Percentiles rank a stretch among this genome's conserved stretches.
Conservation (phyloP, 257 asterid genomes). For the Fraxinus cuspidata region DNA sequence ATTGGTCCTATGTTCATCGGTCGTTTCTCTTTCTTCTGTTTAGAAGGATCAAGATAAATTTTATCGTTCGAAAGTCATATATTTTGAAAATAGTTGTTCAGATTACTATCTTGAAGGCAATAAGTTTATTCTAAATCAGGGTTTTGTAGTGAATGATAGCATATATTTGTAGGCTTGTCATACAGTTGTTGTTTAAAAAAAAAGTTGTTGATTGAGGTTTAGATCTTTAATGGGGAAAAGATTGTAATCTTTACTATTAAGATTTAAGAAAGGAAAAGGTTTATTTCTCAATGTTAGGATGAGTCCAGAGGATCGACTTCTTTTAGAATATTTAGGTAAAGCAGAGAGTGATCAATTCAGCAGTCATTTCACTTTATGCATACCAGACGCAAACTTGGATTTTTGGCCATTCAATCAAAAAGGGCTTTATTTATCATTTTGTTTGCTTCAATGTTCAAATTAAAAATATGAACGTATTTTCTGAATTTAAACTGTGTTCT, state of each 20-base stretch:
- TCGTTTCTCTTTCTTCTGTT: no score
- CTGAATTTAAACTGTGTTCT: not conserved
- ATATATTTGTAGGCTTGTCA: not conserved
- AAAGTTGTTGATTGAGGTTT: not conserved
- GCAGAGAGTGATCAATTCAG: not conserved
- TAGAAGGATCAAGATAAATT: no score
- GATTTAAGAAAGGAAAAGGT: not conserved
- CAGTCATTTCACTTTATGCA: not conserved
- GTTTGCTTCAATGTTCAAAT: not conserved
- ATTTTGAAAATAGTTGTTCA: not conserved
- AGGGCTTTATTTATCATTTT: not conserved
- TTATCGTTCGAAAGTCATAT: no score
- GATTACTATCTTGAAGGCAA: not conserved
- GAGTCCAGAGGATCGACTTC: not conserved
- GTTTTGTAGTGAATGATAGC: not conserved
- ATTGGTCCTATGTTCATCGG: not conserved
- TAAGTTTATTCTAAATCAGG: not conserved
- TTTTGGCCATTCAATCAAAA: not conserved
- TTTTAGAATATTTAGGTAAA: not conserved
- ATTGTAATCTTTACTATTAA: not conserved
- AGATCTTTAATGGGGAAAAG: not conserved
- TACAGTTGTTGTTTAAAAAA: not conserved
- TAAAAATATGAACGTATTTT: no score
- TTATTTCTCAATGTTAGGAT: not conserved
- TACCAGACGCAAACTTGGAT: not conserved